These are phyloP conservation scores for Prunus kanzakura DNA, from an alignment of 306 rosid species.

Conservation along the genomic window DNA sequence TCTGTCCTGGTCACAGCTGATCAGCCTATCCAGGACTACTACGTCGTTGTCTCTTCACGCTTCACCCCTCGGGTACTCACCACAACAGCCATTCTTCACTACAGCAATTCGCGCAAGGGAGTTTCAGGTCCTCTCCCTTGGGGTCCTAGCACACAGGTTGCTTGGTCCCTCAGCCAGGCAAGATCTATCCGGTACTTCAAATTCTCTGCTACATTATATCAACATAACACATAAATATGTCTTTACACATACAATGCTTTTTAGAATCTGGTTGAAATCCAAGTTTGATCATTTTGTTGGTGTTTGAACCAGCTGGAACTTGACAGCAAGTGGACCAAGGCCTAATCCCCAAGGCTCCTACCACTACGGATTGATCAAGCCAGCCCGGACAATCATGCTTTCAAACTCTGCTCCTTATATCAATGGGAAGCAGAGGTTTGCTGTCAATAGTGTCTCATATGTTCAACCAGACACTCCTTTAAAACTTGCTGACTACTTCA, in stretches of 20 bases:
- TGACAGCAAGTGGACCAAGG: constrained; percentile 96
- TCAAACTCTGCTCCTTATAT: constrained; percentile 78
- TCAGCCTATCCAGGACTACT: constrained; percentile 85
- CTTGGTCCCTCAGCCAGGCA: constrained; percentile 74
- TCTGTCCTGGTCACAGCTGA: constrained; percentile 92
- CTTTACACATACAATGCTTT: no score
- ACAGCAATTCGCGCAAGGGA: constrained; percentile 65
- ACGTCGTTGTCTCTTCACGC: constrained; percentile 72
- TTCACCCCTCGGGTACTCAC: constrained; percentile 70
- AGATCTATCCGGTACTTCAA: constrained; percentile 78
- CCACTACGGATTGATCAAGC: constrained; percentile 81
- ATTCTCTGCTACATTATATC: neutral
- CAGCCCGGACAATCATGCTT: constrained; percentile 70
- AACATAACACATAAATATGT: no score
- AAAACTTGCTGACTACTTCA: constrained; percentile 83
- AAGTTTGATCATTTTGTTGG: neutral
- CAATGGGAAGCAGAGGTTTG: constrained; percentile 92
- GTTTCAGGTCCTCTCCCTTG: constrained; percentile 80
- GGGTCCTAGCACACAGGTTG: constrained; percentile 67
- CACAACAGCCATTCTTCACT: constrained; percentile 86
- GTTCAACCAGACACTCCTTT: constrained; percentile 72
- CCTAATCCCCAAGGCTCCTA: constrained; percentile 99
- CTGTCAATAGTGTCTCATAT: constrained; percentile 80
- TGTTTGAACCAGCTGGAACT: constrained; percentile 56
- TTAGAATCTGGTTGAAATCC: no score